phyloP scores from a whole-genome alignment of 2,329 filamentous ascomycete genomes.

The Ophiostoma triangulosporum region DNA sequence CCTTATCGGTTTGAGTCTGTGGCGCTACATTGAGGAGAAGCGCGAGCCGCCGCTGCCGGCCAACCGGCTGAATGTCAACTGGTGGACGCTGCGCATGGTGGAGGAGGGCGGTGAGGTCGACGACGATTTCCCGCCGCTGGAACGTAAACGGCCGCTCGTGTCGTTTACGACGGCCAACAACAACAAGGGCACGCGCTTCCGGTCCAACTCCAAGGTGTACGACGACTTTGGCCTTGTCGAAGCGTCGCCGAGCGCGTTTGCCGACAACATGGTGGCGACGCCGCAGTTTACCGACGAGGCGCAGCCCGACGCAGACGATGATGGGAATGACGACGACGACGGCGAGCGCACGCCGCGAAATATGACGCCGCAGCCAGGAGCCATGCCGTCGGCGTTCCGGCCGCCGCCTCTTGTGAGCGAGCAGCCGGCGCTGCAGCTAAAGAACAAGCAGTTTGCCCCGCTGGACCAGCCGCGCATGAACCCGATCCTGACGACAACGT shows the following conservation, averaged over 20 bases:
- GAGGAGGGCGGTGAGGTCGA: constrained; percentile 76
- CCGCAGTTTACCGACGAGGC: constrained; percentile 50
- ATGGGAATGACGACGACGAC: constrained; percentile 5
- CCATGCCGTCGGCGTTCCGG: neutral
- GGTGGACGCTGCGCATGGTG: constrained; percentile 73
- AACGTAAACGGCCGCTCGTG: constrained; percentile 58
- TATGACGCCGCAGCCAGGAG: constrained; percentile 28
- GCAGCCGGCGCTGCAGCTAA: neutral
- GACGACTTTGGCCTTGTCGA: constrained; percentile 73
- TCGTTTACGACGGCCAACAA: constrained; percentile 76
- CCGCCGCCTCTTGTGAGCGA: neutral
- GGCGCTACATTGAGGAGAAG: constrained; percentile 66
- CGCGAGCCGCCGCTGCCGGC: constrained; percentile 50
- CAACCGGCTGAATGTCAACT: constrained; percentile 63
- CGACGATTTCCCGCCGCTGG: constrained; percentile 69
- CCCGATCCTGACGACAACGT: constrained; percentile 48
- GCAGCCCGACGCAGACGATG: neutral
- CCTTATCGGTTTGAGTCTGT: constrained; percentile 67
- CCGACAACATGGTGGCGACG: constrained; percentile 54
- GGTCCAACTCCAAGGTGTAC: constrained; percentile 62
- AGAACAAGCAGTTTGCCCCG: constrained; percentile 5
- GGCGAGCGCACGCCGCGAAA: constrained; percentile 27
- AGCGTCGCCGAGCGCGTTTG: constrained; percentile 53
- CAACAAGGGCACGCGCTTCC: constrained; percentile 43
- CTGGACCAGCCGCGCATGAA: constrained; percentile 32